Evolutionary conservation across 2,329 filamentous ascomycete species (phyloP).

Genomic region (Rachicladosporium sp.): DNA sequence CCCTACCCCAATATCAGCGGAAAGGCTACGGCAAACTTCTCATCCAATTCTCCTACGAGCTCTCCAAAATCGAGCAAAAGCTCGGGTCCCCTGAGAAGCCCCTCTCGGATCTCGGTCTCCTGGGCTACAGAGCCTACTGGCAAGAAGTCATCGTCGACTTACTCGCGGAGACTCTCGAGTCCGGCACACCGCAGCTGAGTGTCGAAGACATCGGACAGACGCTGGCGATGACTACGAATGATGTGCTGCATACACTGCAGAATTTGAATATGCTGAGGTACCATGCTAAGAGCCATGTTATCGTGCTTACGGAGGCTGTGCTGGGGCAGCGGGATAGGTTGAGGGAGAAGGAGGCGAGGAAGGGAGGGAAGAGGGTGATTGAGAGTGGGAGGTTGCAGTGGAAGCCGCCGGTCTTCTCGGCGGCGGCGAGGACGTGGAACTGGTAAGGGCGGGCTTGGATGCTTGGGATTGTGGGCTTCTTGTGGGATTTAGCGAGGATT

Average conservation of each 20-base stretch:
- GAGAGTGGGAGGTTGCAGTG: slow-evolving; percentile 72
- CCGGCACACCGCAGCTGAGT: slow-evolving; percentile 52
- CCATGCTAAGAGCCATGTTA: slow-evolving; percentile 91
- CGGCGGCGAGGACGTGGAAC: slow-evolving; percentile 83
- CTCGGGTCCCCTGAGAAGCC: slow-evolving; percentile 95
- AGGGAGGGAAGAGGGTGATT: slow-evolving; percentile 66
- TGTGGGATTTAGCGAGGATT: background rate
- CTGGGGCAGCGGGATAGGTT: slow-evolving; percentile 57
- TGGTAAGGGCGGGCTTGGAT: slow-evolving; percentile 45
- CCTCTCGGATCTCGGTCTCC: slow-evolving; percentile 78
- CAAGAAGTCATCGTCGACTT: slow-evolving; percentile 86
- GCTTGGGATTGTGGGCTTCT: background rate
- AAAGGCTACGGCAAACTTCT: slow-evolving; percentile 87
- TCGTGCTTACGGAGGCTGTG: slow-evolving; percentile 77
- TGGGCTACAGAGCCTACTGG: slow-evolving; percentile 97
- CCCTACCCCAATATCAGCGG: slow-evolving; percentile 87
- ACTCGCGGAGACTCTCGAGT: slow-evolving; percentile 48
- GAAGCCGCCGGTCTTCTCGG: slow-evolving; percentile 93
- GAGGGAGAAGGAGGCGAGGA: slow-evolving; percentile 61
- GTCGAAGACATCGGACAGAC: slow-evolving; percentile 71
- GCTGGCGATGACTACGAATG: slow-evolving; percentile 91
- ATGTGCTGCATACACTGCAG: slow-evolving; percentile 89
- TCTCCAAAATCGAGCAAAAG: slow-evolving; percentile 89
- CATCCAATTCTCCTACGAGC: slow-evolving; percentile 95
- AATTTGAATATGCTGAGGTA: slow-evolving; percentile 92